phyloP scores from a whole-genome alignment of 2,329 filamentous ascomycete genomes.

The Lachnellula suecica region DNA sequence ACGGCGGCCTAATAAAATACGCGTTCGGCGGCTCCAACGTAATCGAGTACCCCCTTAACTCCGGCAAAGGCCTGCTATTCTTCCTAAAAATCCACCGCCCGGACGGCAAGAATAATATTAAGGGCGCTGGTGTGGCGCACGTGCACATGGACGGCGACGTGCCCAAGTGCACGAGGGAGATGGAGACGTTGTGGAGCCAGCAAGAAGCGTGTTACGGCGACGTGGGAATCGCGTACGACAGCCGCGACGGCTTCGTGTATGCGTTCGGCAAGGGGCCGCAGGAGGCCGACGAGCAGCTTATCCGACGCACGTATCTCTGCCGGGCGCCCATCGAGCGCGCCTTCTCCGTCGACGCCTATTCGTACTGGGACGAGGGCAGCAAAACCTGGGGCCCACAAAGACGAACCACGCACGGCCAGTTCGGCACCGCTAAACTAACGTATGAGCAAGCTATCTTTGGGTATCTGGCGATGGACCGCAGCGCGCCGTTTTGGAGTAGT shows the following conservation, averaged over 20 bases:
- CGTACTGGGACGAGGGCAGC: constrained; percentile 1
- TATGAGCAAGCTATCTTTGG: constrained; percentile 5
- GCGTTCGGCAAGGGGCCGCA: constrained; percentile 5
- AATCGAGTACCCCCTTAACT: constrained; percentile 5
- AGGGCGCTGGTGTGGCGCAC: constrained; percentile 3
- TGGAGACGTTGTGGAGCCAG: constrained; percentile 5
- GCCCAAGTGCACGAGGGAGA: neutral
- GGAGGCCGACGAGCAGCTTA: constrained; percentile 4
- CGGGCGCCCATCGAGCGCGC: neutral
- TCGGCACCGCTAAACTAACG: neutral
- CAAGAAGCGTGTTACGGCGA: constrained; percentile 6
- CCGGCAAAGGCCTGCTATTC: constrained; percentile 2
- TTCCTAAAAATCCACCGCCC: constrained; percentile 9
- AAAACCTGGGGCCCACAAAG: neutral
- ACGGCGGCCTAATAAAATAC: constrained; percentile 1
- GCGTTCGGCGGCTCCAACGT: constrained; percentile 7
- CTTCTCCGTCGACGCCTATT: constrained; percentile 2
- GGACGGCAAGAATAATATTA: constrained; percentile 1
- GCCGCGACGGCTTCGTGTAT: constrained; percentile 4
- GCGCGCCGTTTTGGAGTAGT: constrained; percentile 7
- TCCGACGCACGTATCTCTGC: constrained; percentile 4
- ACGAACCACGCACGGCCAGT: neutral
- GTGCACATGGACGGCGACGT: constrained; percentile 5
- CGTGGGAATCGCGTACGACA: constrained; percentile 3
- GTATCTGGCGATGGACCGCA: constrained; percentile 2